These are phyloP conservation scores for Amesomyces nigricolor DNA, from an alignment of 2,329 filamentous ascomycete genomes.

Conservation along the genomic window DNA sequence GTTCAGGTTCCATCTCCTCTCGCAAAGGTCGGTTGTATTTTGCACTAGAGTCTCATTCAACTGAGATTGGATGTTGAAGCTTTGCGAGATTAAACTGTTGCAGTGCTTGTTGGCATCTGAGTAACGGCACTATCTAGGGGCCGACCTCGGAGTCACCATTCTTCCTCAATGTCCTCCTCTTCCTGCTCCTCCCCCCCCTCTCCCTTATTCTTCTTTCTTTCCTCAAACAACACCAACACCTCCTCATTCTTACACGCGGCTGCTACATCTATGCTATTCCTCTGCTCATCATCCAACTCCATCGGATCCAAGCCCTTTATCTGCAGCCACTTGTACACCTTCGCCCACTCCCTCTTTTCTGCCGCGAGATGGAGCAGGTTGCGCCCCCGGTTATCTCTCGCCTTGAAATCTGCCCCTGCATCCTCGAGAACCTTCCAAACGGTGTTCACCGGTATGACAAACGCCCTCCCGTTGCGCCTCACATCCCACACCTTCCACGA, in stretches of 20 bases:
- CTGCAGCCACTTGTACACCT: slow-evolving; percentile 28
- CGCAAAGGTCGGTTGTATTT: no score
- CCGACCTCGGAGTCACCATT: no score
- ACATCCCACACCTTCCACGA: no score
- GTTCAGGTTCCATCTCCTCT: no score
- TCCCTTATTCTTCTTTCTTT: neutral
- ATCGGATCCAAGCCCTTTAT: slow-evolving; percentile 29
- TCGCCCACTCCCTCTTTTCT: slow-evolving; percentile 14
- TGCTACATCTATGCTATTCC: slow-evolving; percentile 33
- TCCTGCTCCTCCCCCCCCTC: slow-evolving; percentile 27
- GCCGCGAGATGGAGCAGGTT: slow-evolving; percentile 30
- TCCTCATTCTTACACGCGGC: slow-evolving; percentile 28
- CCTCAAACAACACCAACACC: slow-evolving; percentile 30
- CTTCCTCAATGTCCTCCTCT: neutral
- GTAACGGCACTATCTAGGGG: no score
- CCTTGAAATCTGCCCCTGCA: slow-evolving; percentile 28
- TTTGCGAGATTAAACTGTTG: no score
- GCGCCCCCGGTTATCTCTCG: slow-evolving; percentile 25
- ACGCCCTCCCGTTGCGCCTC: neutral
- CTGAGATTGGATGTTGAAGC: no score
- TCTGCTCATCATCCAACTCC: slow-evolving; percentile 28
- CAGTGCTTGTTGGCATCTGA: no score
- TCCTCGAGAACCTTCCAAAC: slow-evolving; percentile 14
- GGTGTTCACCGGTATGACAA: neutral
- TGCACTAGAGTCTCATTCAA: no score